Base-by-base conservation (phyloP, 1,284 basidiomycete genomes). In the Schizopora paradoxa region DNA sequence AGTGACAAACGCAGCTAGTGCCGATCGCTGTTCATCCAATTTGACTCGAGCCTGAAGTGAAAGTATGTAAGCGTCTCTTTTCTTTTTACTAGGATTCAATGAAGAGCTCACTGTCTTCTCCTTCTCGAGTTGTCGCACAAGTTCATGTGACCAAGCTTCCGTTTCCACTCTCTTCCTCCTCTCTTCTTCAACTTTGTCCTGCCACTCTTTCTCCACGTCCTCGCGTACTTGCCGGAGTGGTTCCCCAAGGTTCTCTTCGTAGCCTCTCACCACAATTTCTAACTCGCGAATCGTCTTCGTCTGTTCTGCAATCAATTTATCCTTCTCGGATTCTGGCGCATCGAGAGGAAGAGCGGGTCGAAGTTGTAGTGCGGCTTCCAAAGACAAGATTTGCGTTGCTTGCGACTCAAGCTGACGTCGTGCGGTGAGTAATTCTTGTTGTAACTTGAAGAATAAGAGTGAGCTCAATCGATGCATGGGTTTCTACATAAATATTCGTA, bases 201-300 rank as follows among this genome's bases (percentile, higher is more conserved):
- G 57, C 82, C 84, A 92, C 60, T 93, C 88, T 52, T 69, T 76
- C 66, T 91, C 88, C 3, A 91, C 83, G 45, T 91, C 86, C 59
- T 90, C 87, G 32, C 79, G 72, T 2, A 88, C 81, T 36, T 79
- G 79, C 18, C 80, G 69, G 39, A 83, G 63, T 1, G 86, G 85
- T 54, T 86, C 84, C 10, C 79, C 82, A 31, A 87, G 72, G 56
- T 75, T 82, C 27, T 74, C 75, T 57, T 87, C 82, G 56, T 86
- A 85, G 3, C 82, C 81, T 18, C 68, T 67, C 13, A 85, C 74
- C 16, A 78, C 81, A 43, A 79, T 76, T 59, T 87, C 83, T 11
- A 88, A 72, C 59, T 87, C 84, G 34, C 76, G 68, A 46, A 88
- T 85, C 5, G 73, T 77, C 61, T 77, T 77, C 27, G 71, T 68